Percentiles rank a stretch among this genome's conserved stretches.
Conservation (phyloP, 2,329 filamentous ascomycete genomes). For the Amylocarpus encephaloides region DNA sequence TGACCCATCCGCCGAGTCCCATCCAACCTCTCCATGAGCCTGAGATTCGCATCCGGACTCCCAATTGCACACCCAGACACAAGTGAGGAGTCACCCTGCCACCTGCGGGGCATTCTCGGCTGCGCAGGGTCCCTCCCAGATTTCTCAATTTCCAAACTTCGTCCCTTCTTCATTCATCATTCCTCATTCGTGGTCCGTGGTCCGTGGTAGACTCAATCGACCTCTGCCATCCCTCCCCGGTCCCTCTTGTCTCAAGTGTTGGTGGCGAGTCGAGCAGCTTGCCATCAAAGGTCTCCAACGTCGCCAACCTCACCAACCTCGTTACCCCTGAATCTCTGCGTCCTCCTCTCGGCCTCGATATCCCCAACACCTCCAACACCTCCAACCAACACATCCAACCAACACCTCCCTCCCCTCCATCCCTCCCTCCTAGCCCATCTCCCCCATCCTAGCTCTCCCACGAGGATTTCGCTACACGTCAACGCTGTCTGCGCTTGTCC, state of each 20-base stretch:
- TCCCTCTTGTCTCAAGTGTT: neutral
- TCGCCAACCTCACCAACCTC: neutral
- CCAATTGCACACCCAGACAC: too few species aligned
- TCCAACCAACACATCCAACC: neutral
- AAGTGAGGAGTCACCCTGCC: too few species aligned
- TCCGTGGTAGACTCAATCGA: neutral
- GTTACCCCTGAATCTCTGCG: neutral
- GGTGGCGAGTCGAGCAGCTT: too few species aligned
- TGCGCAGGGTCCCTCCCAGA: neutral
- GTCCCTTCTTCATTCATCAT: neutral
- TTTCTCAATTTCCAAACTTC: neutral
- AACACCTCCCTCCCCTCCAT: too few species aligned
- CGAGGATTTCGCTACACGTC: neutral
- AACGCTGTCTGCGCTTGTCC: neutral
- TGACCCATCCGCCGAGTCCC: too few species aligned
- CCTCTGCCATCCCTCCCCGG: neutral
- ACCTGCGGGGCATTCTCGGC: neutral
- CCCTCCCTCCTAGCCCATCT: neutral
- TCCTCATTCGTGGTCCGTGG: neutral
- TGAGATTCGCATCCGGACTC: neutral
- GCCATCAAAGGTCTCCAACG: neutral
- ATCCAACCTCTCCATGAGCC: neutral
- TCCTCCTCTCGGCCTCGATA: neutral
- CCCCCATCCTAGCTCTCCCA: slow-evolving; percentile 3
- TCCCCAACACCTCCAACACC: neutral